phyloP scores from a whole-genome alignment of 345 rosid genomes.

The Physaria fendleri region DNA sequence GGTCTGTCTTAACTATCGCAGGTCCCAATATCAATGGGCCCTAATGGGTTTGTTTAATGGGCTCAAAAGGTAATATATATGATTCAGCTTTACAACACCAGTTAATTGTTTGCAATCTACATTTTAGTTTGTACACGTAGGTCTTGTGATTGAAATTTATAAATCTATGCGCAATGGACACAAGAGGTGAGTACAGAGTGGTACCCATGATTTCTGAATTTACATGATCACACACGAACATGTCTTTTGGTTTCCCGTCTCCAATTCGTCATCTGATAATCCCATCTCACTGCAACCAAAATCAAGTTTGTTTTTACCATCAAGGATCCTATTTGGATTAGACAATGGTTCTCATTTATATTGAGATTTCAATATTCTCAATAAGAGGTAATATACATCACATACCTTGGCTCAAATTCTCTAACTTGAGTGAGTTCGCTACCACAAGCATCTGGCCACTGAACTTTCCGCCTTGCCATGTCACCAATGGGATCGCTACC shows the following conservation, averaged over 20 bases:
- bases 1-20: too few species aligned
- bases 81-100: neutral
- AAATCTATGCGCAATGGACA: conserved; percentile 11
- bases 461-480: conserved; percentile 67
- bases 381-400: neutral
- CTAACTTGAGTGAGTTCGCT: conserved; percentile 77
- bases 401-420: conserved; percentile 97
- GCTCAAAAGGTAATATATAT: too few species aligned
- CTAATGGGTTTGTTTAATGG: too few species aligned
- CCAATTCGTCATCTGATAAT: conserved; percentile 28
- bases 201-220: conserved; percentile 7
- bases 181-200: conserved; percentile 8
- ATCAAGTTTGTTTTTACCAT: neutral
- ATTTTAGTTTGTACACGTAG: neutral
- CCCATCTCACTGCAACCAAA: conserved; percentile 29
- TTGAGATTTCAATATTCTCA: neutral
- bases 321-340: neutral
- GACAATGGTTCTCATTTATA: neutral
- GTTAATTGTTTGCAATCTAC: neutral
- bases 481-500: conserved; percentile 38
- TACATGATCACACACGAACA: conserved; percentile 31
- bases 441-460: conserved; percentile 93
- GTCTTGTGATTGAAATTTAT: neutral
- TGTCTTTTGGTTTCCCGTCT: conserved; percentile 18
- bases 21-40: too few species aligned